A percentile compares a stretch with the other conserved stretches of the same genome.
Evolutionary conservation across 164 flowering plant species (phyloP).

Genomic region (Chimonanthus praecox): DNA sequence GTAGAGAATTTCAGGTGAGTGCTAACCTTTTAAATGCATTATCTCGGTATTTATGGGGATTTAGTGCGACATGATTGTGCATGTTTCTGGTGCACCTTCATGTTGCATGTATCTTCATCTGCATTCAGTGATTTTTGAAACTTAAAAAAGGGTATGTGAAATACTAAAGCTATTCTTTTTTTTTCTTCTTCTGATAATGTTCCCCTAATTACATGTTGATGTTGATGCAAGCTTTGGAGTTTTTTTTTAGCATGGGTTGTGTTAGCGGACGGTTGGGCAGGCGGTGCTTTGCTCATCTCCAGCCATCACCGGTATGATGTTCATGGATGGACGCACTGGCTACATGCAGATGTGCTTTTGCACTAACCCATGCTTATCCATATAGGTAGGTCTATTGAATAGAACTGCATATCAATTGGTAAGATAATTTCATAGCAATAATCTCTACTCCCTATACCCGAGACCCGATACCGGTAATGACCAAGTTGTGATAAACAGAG

Average conservation of each 20-base stretch:
- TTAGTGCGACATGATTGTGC: neutral
- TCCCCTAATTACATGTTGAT: neutral
- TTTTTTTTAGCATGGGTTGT: neutral
- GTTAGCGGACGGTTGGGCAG: constrained; percentile 5
- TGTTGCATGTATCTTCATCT: neutral
- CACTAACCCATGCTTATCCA: neutral
- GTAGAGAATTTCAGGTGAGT: constrained; percentile 91
- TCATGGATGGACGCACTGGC: constrained; percentile 6
- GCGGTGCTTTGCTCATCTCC: constrained; percentile 1
- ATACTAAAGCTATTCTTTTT: too few species aligned
- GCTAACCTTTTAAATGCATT: constrained; percentile 32
- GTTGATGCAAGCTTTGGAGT: neutral
- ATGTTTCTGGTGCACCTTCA: neutral
- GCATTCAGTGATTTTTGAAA: neutral
- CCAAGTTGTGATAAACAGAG: too few species aligned
- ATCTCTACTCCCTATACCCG: neutral
- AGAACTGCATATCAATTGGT: too few species aligned
- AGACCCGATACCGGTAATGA: neutral
- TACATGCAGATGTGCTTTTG: neutral
- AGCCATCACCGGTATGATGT: constrained; percentile 2
- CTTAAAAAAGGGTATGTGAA: constrained; percentile 1
- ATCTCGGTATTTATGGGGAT: neutral
- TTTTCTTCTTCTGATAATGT: neutral
- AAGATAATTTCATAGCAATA: neutral
- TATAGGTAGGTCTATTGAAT: neutral